Evolutionary conservation across 73 alveolate genomes (phyloP).

Genomic region (Strombidium stylifer): DNA sequence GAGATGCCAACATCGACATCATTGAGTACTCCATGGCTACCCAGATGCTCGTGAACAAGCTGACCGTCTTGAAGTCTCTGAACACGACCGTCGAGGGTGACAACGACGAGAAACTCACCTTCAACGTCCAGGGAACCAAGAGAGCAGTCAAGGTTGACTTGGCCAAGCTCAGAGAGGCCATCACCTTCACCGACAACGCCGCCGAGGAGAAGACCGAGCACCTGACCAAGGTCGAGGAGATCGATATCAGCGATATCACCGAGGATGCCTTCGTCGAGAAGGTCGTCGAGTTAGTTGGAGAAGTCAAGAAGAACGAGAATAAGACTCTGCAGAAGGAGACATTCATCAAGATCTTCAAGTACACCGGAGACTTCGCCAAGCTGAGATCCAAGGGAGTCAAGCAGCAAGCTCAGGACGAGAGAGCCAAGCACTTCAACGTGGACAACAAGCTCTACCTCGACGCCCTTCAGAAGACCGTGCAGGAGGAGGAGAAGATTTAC

Average conservation of each 20-base stretch:
- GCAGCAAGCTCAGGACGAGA: slow-evolving; percentile 19
- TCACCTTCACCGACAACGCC: slow-evolving; percentile 14
- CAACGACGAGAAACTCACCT: slow-evolving; percentile 17
- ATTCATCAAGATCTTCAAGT: slow-evolving; percentile 36
- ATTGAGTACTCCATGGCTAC: slow-evolving; percentile 46
- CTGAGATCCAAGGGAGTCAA: slow-evolving; percentile 29
- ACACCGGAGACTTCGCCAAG: slow-evolving; percentile 52
- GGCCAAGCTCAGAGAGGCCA: slow-evolving; percentile 51
- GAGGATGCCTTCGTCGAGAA: slow-evolving; percentile 28
- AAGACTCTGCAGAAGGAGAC: slow-evolving; percentile 37
- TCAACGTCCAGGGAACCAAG: slow-evolving; percentile 39
- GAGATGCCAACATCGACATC: slow-evolving; percentile 36
- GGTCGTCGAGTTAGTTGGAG: slow-evolving; percentile 21
- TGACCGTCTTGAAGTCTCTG: slow-evolving; percentile 21
- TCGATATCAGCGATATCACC: slow-evolving; percentile 16
- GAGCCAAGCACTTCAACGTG: slow-evolving; percentile 29
- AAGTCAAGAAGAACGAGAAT: slow-evolving; percentile 9
- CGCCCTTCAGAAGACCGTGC: slow-evolving; percentile 24
- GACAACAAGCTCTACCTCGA: slow-evolving; percentile 49
- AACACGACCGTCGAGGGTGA: slow-evolving; percentile 20
- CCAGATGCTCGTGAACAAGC: slow-evolving; percentile 30
- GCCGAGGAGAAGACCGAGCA: slow-evolving; percentile 13
- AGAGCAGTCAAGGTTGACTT: slow-evolving; percentile 36
- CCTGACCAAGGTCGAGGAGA: background rate
- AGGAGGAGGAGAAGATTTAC: slow-evolving; percentile 48